Conservation (phyloP, 768 basidiomycete genomes). For the Tulasnella sp. region DNA sequence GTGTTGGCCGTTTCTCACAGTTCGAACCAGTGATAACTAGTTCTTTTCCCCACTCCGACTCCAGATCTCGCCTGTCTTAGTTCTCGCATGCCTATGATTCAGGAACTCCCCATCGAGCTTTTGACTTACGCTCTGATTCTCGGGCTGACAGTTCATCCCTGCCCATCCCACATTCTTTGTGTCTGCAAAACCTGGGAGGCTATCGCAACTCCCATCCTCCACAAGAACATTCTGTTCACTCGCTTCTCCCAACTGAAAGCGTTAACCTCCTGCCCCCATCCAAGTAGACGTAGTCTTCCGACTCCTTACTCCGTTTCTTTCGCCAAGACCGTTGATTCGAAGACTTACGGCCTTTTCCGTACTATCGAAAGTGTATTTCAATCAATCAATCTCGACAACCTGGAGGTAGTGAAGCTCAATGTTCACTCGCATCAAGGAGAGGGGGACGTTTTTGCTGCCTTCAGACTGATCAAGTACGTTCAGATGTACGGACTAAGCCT, state of each 20-base stretch:
- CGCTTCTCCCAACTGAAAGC: background rate
- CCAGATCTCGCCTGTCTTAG: background rate
- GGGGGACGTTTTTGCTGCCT: background rate
- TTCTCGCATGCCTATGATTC: background rate
- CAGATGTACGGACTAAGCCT: background rate
- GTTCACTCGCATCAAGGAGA: conserved; percentile 5
- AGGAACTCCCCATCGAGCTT: conserved; percentile 11
- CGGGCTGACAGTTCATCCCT: background rate
- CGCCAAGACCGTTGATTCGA: background rate
- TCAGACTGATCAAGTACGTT: conserved; percentile 9
- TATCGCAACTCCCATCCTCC: background rate
- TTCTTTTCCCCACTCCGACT: background rate
- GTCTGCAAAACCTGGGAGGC: conserved; percentile 11
- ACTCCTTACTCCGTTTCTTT: conserved; percentile 2
- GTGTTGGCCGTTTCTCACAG: background rate
- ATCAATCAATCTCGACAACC: background rate
- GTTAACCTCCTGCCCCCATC: background rate
- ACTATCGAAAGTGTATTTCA: background rate
- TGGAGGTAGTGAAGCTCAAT: background rate
- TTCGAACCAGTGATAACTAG: background rate
- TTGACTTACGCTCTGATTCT: background rate
- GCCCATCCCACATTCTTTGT: background rate
- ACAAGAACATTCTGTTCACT: background rate
- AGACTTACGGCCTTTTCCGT: background rate
- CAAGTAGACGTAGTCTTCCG: background rate